Conservation (phyloP, 2,329 filamentous ascomycete genomes). For the Aspergillus quadricinctus region DNA sequence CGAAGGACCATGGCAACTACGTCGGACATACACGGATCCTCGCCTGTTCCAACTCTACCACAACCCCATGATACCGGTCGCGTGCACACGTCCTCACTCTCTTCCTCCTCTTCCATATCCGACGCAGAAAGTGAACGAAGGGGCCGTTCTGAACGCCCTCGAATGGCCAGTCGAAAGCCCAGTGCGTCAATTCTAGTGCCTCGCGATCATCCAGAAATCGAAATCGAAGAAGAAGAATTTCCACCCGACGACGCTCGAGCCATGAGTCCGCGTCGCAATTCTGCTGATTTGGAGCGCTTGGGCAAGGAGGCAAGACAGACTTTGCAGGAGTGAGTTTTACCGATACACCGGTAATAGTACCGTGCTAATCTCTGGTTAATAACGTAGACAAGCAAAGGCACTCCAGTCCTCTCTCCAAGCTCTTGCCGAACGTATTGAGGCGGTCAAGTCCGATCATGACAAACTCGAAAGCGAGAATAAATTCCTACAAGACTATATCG, state of each 20-base stretch:
- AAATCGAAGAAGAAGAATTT: slow-evolving; percentile 68
- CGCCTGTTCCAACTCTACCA: slow-evolving; percentile 36
- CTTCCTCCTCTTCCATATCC: slow-evolving; percentile 46
- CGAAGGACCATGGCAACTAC: slow-evolving; percentile 30
- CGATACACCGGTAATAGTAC: background rate
- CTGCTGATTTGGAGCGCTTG: slow-evolving; percentile 83
- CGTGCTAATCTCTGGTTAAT: background rate
- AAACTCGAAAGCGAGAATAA: slow-evolving; percentile 97
- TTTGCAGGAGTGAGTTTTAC: slow-evolving; percentile 54
- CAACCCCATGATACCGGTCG: slow-evolving; percentile 36
- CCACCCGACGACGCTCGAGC: slow-evolving; percentile 84
- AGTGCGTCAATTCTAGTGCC: slow-evolving; percentile 80
- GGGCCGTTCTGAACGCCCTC: slow-evolving; percentile 55
- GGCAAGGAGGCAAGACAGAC: slow-evolving; percentile 71
- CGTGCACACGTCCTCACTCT: slow-evolving; percentile 38
- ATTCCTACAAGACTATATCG: slow-evolving; percentile 96
- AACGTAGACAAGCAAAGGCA: slow-evolving; percentile 72
- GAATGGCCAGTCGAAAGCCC: slow-evolving; percentile 68
- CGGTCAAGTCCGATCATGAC: slow-evolving; percentile 89
- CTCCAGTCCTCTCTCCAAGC: slow-evolving; percentile 85
- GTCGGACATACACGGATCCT: slow-evolving; percentile 34
- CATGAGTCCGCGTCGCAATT: slow-evolving; percentile 90
- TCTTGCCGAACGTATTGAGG: slow-evolving; percentile 90
- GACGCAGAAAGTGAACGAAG: slow-evolving; percentile 44
- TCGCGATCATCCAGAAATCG: slow-evolving; percentile 68